Evolutionary conservation across 352 stramenopile genomes (phyloP).

Genomic region (Globisporangium spinosum): DNA sequence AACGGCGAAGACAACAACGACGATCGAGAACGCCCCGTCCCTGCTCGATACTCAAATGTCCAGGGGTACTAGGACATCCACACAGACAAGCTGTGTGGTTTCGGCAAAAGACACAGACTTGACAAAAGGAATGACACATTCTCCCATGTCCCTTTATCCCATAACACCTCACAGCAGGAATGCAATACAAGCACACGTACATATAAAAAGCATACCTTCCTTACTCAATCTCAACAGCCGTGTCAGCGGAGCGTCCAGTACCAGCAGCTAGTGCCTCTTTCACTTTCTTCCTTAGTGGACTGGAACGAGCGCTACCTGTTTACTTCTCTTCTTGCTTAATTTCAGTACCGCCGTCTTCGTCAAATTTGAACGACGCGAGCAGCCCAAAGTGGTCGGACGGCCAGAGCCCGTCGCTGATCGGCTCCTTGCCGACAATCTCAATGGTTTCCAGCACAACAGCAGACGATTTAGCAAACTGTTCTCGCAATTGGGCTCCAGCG

Average conservation of each 20-base stretch:
- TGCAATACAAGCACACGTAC: conserved; percentile 2
- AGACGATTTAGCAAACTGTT: conserved; percentile 16
- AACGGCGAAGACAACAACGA: conserved; percentile 40
- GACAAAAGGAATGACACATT: neutral
- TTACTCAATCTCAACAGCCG: conserved; percentile 20
- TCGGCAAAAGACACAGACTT: neutral
- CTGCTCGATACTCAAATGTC: conserved; percentile 1
- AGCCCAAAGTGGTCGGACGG: conserved; percentile 75
- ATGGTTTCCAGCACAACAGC: conserved; percentile 36
- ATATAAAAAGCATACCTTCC: neutral
- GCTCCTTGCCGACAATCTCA: conserved; percentile 56
- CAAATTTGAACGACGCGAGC: conserved; percentile 42
- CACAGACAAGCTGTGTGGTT: neutral
- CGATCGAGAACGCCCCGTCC: neutral
- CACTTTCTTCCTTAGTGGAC: conserved; percentile 9
- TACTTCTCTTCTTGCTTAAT: neutral
- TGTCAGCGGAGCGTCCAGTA: conserved; percentile 3
- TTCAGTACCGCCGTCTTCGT: conserved; percentile 13
- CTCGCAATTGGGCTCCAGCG: conserved; percentile 11
- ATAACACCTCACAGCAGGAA: neutral
- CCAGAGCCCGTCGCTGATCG: conserved; percentile 67
- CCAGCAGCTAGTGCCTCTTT: neutral
- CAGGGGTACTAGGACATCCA: conserved; percentile 8
- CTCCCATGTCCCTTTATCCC: neutral
- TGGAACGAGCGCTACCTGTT: neutral